Percentiles rank a stretch among this genome's conserved stretches.
phyloP scores from a whole-genome alignment of 306 rosid genomes.

The Dalbergia oliveri region DNA sequence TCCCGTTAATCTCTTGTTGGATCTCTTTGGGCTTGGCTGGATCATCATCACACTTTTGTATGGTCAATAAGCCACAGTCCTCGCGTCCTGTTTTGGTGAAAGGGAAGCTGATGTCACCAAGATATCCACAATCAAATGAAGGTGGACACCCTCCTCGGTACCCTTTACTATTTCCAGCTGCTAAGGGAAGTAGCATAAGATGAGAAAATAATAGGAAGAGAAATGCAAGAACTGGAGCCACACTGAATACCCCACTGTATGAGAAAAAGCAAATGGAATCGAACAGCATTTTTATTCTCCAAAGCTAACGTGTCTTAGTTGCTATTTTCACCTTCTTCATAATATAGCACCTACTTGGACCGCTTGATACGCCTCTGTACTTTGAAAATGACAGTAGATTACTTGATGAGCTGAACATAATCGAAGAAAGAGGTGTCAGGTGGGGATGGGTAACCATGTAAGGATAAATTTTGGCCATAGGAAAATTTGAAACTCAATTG shows the following conservation, averaged over 20 bases:
- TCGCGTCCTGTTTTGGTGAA: background rate
- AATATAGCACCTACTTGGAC: background rate
- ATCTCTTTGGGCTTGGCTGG: background rate
- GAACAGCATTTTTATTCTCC: background rate
- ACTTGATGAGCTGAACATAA: constrained; percentile 10
- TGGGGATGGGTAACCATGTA: background rate
- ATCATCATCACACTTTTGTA: constrained; percentile 24
- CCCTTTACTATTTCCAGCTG: too few relatives aligned
- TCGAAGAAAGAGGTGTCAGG: background rate
- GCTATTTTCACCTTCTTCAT: too few relatives aligned
- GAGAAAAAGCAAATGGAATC: background rate
- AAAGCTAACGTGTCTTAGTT: too few relatives aligned
- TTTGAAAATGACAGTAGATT: constrained; percentile 38
- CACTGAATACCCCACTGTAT: background rate
- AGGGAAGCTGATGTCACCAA: constrained; percentile 32
- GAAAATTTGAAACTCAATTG: background rate
- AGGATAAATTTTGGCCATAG: background rate
- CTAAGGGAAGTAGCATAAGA: constrained; percentile 18
- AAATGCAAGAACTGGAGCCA: background rate
- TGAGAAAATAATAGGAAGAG: background rate
- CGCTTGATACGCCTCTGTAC: constrained; percentile 35
- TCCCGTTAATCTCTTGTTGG: background rate
- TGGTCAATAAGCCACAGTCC: constrained; percentile 45
- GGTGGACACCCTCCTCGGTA: background rate
- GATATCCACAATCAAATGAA: constrained; percentile 41